Base-by-base conservation (phyloP, 768 basidiomycete species). In the Calocybe indica region DNA sequence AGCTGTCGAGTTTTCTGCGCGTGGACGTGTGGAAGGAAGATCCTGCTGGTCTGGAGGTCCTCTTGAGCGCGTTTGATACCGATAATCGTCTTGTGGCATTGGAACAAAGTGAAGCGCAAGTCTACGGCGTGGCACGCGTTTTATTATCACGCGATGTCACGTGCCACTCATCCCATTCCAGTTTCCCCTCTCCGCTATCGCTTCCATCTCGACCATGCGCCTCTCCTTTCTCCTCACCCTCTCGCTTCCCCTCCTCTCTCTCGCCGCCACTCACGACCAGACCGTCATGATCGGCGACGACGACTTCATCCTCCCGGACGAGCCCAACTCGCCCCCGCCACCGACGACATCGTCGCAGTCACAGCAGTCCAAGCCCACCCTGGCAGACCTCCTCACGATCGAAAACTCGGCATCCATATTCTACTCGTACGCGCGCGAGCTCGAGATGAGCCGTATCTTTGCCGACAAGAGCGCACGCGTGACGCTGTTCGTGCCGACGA, bases 401-500 rank as follows among this genome's bases (percentile, higher is more conserved):
- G 82, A 90, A 55, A 57, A 78, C 1, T 77, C 79, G 0, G 77
- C 79, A 7, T 91, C 88, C 36, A 92, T 92, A 44, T 92, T 89
- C 72, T 90, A 82, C 61, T 81, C 85, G 0, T 92, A 92, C 60
- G 85, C 87, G 4, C 75, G 88, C 5, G 88, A 90, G 57, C 68
- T 82, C 1, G 72, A 78, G 54, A 54, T 84, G n/a, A 83, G 81
- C 58, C 57, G 60, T 30, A 67, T 71, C 7, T 75, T 92, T 43
- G 58, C 62, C 12, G 66, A 73, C 32, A 46, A 59, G 6, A 47
- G 47, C n/a, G 47, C 58, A 1, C 69, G 63, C 6, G 63, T 69
- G 46, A 90, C 90, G 0, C 45, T 94, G 7, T 73, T 95, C 37
- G 90, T 84, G 5, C 92, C 92, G 0, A 88, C 86, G 22, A 93